Percentiles rank a stretch among this genome's conserved stretches.
Evolutionary conservation across 2,329 filamentous ascomycete species (phyloP).

Genomic region (Venturia nashicola): DNA sequence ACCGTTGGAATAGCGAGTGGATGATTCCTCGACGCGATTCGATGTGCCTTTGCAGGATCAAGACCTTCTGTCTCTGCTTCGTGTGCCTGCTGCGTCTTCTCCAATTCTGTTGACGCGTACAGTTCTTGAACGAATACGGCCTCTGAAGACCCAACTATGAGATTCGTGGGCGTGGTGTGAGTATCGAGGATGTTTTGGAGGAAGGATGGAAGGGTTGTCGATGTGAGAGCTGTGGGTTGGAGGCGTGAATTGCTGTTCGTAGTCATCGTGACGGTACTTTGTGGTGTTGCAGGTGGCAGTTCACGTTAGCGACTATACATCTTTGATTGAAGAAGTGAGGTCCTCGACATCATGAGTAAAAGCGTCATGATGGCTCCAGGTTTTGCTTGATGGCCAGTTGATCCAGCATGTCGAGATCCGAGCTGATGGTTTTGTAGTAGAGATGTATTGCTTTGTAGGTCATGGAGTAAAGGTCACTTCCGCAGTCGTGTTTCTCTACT

Average conservation of each 20-base stretch:
- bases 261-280: not conserved
- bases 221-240: slow-evolving; percentile 25
- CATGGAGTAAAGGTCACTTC: no score
- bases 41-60: slow-evolving; percentile 4
- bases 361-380: not conserved
- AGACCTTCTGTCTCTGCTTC: slow-evolving; percentile 3
- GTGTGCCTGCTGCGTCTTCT: slow-evolving; percentile 10
- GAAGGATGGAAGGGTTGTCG: slow-evolving; percentile 23
- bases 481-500: no score
- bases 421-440: no score
- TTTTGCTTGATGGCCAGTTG: not conserved
- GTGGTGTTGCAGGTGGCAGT: not conserved
- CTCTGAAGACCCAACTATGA: slow-evolving; percentile 59
- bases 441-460: no score
- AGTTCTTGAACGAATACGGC: slow-evolving; percentile 53
- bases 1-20: slow-evolving; percentile 17
- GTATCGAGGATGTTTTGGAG: slow-evolving; percentile 37
- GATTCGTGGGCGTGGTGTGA: slow-evolving; percentile 45
- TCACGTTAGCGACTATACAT: not conserved
- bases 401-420: not conserved
- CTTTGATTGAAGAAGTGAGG: not conserved
- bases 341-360: not conserved
- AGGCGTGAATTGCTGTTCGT: not conserved
- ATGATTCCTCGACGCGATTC: slow-evolving; percentile 3
- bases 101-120: slow-evolving; percentile 31